These are phyloP conservation scores for Picea mariana DNA, from an alignment of 83 land plant species.

Conservation along the genomic window DNA sequence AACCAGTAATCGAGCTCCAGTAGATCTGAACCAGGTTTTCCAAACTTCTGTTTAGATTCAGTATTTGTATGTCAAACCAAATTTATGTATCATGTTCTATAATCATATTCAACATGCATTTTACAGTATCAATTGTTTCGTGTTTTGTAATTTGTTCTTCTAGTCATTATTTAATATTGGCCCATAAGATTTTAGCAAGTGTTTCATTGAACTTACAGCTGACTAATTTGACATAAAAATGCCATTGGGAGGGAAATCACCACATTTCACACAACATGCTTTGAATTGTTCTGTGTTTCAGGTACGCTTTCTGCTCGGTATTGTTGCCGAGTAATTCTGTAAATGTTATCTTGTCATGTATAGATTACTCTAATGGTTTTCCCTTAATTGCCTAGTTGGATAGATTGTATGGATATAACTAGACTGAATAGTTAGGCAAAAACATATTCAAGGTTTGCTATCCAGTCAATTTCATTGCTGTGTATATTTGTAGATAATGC, in stretches of 20 bases:
- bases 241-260: neutral
- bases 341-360: neutral
- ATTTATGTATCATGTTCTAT: neutral
- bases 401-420: neutral
- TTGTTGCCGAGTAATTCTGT: neutral
- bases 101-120: neutral
- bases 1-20: slow-evolving; percentile 93
- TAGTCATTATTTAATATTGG: neutral
- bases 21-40: slow-evolving; percentile 89
- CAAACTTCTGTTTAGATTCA: neutral
- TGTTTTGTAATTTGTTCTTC: neutral
- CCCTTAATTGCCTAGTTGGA: neutral
- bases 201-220: slow-evolving; percentile 7
- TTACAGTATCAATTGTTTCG: neutral
- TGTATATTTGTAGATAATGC: neutral
- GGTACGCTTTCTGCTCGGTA: neutral
- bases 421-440: neutral
- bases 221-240: neutral
- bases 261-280: slow-evolving; percentile 6
- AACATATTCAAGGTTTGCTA: neutral
- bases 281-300: slow-evolving; percentile 3
- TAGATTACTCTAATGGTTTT: neutral
- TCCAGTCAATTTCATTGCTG: neutral
- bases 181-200: neutral
- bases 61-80: neutral